Evolutionary conservation across 768 basidiomycete genomes (phyloP), one percentile per base, ranked within the genome.

Genomic region (Xerocomellus chrysenteron): DNA sequence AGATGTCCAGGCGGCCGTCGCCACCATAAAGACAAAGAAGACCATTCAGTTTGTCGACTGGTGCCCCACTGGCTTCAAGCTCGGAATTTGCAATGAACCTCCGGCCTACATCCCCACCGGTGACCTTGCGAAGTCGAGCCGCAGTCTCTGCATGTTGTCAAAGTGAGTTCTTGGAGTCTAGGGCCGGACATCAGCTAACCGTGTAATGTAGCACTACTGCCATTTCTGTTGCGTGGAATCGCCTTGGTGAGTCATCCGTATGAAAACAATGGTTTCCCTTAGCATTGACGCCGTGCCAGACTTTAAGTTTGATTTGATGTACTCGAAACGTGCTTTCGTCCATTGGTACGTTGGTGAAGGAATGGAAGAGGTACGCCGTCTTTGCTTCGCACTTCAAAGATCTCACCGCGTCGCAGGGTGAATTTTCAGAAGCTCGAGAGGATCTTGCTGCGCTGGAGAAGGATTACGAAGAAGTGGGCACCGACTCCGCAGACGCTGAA

Each of bases 31-130:
- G 82, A 98, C 94, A 55, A 98, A 95, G 83, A 86, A 90, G 62
- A 97, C 96, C 26, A 97, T 98, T 68, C 94, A 96, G 68, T 97
- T 96, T 72, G 95, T 98, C 59, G 95, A 97, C 70, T 98, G 95
- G 95, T 94, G 92, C 75, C 92, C 92, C 37, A 98, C 96, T 68
- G 96, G 95, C 59, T 96, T 95, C 87, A 95, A 95, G 78, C 87
- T 97, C 64, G 96, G 96, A 73, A 90, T 98, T 76, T 98, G 96
- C 82, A 95, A 95, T 72, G 96, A 98, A 74, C 87, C 95, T 51
- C 85, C 96, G 10, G 93, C 94, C 14, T 81, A 82, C 58, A 92
- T 98, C 40, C 95, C 96, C 51, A 88, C 90, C 35, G 96, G 96
- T 57, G 96, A 98, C 68, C 87, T 98, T 63, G 96, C 96, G 47